Evolutionary conservation across 495 filamentous ascomycete species (phyloP).

Genomic region (Peziza echinospora): DNA sequence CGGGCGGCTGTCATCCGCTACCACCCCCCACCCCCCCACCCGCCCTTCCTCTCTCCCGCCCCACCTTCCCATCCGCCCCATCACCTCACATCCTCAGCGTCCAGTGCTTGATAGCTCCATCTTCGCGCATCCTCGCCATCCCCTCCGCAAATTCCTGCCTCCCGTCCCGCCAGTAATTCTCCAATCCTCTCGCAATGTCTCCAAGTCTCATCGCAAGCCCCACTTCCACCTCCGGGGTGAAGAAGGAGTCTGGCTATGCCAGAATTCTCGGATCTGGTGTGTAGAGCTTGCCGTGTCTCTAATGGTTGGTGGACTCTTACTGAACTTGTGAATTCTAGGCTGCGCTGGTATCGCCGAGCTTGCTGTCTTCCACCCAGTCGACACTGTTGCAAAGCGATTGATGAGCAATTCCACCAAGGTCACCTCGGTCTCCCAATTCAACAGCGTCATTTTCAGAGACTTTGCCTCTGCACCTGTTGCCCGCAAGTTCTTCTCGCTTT

Average conservation of each 20-base stretch:
- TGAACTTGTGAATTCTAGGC: constrained; percentile 31
- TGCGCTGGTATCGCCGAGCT: constrained; percentile 90
- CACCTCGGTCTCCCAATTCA: constrained; percentile 35
- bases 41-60: too few species aligned
- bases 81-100: too few species aligned
- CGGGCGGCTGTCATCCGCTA: too few species aligned
- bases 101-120: too few species aligned
- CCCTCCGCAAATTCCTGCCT: too few species aligned
- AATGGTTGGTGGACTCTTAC: too few species aligned
- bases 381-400: constrained; percentile 93
- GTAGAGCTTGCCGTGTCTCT: background rate
- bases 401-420: constrained; percentile 75
- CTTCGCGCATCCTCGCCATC: background rate
- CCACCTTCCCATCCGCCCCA: too few species aligned
- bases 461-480: constrained; percentile 45
- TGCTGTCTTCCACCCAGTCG: constrained; percentile 92
- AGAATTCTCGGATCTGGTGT: constrained; percentile 79
- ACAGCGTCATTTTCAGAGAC: constrained; percentile 84
- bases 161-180: constrained; percentile 25
- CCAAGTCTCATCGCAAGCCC: too few species aligned
- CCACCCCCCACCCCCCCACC: too few species aligned
- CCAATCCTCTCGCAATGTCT: constrained; percentile 22
- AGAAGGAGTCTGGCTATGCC: constrained; percentile 77
- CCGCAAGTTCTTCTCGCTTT: constrained; percentile 80
- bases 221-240: constrained; percentile 34